Conservation (phyloP, 768 basidiomycete genomes). For the Pleurotus citrinopileatus region DNA sequence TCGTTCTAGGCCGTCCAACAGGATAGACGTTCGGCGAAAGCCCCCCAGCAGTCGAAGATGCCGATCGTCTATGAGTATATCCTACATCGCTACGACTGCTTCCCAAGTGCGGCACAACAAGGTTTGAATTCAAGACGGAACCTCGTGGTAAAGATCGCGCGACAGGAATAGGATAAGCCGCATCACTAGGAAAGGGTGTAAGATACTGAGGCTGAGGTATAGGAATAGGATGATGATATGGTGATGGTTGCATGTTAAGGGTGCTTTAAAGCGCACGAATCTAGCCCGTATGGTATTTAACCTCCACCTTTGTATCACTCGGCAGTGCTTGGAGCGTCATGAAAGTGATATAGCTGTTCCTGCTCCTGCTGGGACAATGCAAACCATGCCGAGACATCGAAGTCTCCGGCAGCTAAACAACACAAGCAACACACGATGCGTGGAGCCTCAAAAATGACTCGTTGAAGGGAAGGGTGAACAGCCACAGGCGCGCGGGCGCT, state of each 20-base stretch:
- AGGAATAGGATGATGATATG: slow-evolving; percentile 6
- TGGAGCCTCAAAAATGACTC: neutral
- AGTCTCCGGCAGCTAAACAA: neutral
- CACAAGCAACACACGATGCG: neutral
- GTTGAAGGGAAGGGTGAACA: too few species aligned
- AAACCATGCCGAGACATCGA: neutral
- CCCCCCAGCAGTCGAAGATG: neutral
- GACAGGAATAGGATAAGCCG: slow-evolving; percentile 1
- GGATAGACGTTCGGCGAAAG: neutral
- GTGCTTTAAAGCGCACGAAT: neutral
- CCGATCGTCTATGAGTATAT: neutral
- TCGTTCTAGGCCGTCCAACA: neutral
- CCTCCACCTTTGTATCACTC: neutral
- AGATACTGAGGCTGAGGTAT: neutral
- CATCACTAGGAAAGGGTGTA: slow-evolving; percentile 2
- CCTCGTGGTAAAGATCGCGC: slow-evolving; percentile 1
- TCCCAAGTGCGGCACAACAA: neutral
- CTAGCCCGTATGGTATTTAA: neutral
- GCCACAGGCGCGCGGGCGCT: too few species aligned
- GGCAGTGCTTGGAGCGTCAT: neutral
- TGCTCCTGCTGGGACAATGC: too few species aligned
- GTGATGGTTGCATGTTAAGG: slow-evolving; percentile 2
- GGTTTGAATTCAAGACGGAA: neutral
- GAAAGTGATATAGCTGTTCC: neutral
- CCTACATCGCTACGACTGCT: neutral